Conservation (phyloP, 257 asterid species). For the Mitragyna speciosa region DNA sequence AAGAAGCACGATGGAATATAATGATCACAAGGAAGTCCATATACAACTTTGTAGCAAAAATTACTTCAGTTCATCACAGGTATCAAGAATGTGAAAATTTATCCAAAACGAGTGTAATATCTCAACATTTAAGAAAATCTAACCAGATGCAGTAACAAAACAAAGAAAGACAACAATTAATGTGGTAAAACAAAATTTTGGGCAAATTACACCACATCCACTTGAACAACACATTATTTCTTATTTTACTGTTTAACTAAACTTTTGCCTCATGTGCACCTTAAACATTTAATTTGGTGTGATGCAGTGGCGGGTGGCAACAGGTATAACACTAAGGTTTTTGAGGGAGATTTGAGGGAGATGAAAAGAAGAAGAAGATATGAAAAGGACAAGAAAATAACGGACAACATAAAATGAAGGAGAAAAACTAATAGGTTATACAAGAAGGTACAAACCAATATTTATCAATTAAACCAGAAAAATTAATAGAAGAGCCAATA, state of each 20-base stretch:
- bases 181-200: background rate
- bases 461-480: too few species aligned
- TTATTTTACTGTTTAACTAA: too few species aligned
- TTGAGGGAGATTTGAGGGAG: too few species aligned
- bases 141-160: background rate
- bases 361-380: too few species aligned
- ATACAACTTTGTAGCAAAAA: background rate
- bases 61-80: background rate
- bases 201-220: background rate
- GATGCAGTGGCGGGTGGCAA: too few species aligned
- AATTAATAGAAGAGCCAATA: background rate
- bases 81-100: background rate
- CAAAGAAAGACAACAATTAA: background rate
- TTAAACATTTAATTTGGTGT: too few species aligned
- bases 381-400: too few species aligned
- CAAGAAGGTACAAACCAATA: too few species aligned
- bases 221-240: too few species aligned
- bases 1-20: background rate
- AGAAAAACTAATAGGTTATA: too few species aligned
- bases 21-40: background rate
- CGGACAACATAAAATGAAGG: too few species aligned
- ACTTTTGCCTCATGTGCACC: background rate
- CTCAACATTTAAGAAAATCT: background rate
- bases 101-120: background rate
- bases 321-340: too few species aligned